Base-by-base conservation (phyloP, 345 rosid genomes). In the Citropsis articulata region DNA sequence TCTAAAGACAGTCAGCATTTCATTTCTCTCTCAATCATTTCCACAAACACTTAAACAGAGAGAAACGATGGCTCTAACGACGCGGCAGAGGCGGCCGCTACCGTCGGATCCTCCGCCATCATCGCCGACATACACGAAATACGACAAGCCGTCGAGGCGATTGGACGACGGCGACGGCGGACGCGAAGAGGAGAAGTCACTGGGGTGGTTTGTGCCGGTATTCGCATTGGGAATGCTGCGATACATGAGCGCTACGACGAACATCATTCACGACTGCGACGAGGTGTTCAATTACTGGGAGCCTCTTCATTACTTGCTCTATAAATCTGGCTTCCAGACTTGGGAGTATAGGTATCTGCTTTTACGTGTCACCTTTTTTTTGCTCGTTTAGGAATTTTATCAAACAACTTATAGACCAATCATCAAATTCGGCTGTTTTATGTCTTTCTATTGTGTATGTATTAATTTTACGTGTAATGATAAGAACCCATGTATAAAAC, bases 201-300 rank as follows among this genome's bases (percentile, higher is more conserved):
- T 96, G 33, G 84, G 90, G 53, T 96, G 99, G 98, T 85, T 94
- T 72, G 31, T 89, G 79, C 93, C 93, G 70, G n/a, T 94, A 71
- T 48, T 96, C 10, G 93, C 90, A 18, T 78, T 96, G 24, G 97
- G 92, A 60, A 75, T 94, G 85, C 84, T 96, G 18, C 88, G 99
- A 35, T 96, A 96, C 87, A 91, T 96, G 94, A 96, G 99, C 86
- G 97, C 98, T 78, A 91, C 97, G 22, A 88, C 99, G n/a, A 96
- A 96, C 78, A 96, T 96, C 81, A 69, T 96, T 63, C 99, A 96
- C 80, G 99, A 96, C 87, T 96, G 99, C 80, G 98, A 96, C 56
- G 99, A 94, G 91, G 98, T 94, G 70, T 96, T 96, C 80, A 96
- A 96, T 81, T 96, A 96, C 84, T 96, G 99, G 99, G 98, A 96